Evolutionary conservation across 176 grass and related monocot genomes (phyloP), one percentile per base, ranked within the genome.

Genomic region (Raddia distichophylla): DNA sequence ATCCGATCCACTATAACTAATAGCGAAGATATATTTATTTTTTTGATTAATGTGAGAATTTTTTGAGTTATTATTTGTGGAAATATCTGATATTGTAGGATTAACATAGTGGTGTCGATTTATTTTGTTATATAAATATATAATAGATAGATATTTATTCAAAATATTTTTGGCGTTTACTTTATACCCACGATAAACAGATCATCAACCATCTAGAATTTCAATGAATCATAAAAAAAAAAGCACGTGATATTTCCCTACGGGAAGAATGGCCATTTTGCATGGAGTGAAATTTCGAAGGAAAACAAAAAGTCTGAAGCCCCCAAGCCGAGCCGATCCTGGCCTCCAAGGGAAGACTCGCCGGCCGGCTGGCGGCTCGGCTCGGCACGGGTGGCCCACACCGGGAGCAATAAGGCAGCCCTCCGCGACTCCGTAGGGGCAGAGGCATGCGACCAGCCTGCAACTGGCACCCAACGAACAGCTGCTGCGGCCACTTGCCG

Each of bases 391-490:
- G 8, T 16, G 14, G 47, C 19, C 46, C 17, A 19, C 15, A 1
- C 1, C 47, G 8, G 3, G 19, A 34, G 52, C 14, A 33, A 17
- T 0, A 22, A 44, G 7, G 8, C 42, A 37, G 54, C 87, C 49
- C 63, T 69, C 16, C 3, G 70, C 34, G 33, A 34, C 54, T n/a
- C 62, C 13, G 76, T 69, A 85, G 87, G 71, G 64, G 77, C 86
- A 67, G 34, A 67, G 34, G 46, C 85, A 71, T 5, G 37, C 16
- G 27, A 19, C 35, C 85, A 62, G 8, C 20, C 16, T 27, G 67
- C 74, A 83, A 60, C 67, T 79, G 74, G 74, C 87, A 84, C 69
- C 75, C 56, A 88, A 61, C 20, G 15, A 89, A 49, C 73, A 76
- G 51, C 59, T 19, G 88, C 78, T 27, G 27, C 27, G 27, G 27